Conservation (phyloP, 78 protist species). For the Cyanophora paradoxa region DNA sequence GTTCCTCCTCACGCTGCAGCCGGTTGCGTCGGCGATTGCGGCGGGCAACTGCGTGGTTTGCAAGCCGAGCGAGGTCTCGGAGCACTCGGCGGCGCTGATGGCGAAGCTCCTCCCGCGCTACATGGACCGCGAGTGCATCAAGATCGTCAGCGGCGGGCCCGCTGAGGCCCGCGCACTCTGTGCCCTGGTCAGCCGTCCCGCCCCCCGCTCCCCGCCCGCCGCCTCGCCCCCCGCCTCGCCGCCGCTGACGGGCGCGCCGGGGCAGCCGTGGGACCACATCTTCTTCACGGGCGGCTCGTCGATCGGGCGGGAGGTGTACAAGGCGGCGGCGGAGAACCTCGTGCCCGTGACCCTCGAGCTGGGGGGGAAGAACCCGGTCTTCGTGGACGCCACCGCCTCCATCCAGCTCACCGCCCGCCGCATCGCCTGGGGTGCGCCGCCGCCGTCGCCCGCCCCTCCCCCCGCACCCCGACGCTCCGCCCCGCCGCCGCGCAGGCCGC, state of each 20-base stretch:
- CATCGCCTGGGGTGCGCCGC: conserved; percentile 2
- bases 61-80: not conserved
- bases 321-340: not conserved
- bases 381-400: not conserved
- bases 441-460: too few relatives aligned
- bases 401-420: not conserved
- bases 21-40: too few relatives aligned
- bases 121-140: not conserved
- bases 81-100: not conserved
- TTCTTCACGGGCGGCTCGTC: not conserved
- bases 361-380: conserved; percentile 27
- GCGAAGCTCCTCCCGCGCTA: not conserved
- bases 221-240: too few relatives aligned
- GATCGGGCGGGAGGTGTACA: not conserved
- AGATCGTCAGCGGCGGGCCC: not conserved
- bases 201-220: too few relatives aligned
- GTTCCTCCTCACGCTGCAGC: not conserved
- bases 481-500: too few relatives aligned
- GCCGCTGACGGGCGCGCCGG: too few relatives aligned
- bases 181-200: too few relatives aligned
- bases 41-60: not conserved
- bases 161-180: not conserved
- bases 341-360: conserved; percentile 25
- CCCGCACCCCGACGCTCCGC: too few relatives aligned
- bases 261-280: conserved; percentile 1